Percentiles rank a stretch among this genome's conserved stretches.
These are phyloP conservation scores for Thermomyces lanuginosus DNA, from an alignment of 2,329 filamentous ascomycete genomes.

Conservation along the genomic window DNA sequence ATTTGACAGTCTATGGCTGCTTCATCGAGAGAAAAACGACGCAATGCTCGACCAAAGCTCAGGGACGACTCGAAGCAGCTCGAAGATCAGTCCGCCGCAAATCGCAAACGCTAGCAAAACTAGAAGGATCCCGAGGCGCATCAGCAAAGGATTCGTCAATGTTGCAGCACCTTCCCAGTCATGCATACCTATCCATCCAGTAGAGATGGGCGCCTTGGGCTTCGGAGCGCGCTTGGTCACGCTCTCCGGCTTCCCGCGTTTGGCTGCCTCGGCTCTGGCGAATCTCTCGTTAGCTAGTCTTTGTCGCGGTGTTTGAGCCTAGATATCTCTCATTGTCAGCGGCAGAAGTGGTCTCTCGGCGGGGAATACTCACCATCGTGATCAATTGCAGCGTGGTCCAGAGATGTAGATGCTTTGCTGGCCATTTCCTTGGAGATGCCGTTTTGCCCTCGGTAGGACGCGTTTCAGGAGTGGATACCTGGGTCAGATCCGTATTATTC, in stretches of 20 bases:
- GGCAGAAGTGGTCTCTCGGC: too few relatives aligned
- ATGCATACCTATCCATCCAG: slow-evolving; percentile 42
- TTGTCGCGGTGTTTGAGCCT: slow-evolving; percentile 51
- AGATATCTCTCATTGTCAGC: too few relatives aligned
- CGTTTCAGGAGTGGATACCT: too few relatives aligned
- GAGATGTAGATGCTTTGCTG: too few relatives aligned
- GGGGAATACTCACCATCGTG: too few relatives aligned
- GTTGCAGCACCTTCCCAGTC: background rate
- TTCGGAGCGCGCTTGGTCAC: slow-evolving; percentile 32
- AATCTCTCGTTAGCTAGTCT: slow-evolving; percentile 47
- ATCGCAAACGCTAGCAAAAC: slow-evolving; percentile 47
- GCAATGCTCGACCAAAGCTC: slow-evolving; percentile 23
- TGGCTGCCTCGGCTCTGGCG: slow-evolving; percentile 42
- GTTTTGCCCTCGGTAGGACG: too few relatives aligned
- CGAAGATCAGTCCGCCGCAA: slow-evolving; percentile 44
- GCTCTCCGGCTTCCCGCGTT: slow-evolving; percentile 39
- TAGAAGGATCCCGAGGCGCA: slow-evolving; percentile 15
- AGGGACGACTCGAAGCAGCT: slow-evolving; percentile 33
- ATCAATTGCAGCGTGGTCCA: too few relatives aligned
- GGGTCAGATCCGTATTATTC: too few relatives aligned
- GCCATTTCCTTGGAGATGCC: too few relatives aligned
- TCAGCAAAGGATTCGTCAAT: background rate
- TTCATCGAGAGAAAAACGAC: slow-evolving; percentile 14
- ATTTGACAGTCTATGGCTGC: too few relatives aligned
- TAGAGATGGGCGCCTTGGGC: slow-evolving; percentile 38